A percentile compares a stretch with the other conserved stretches of the same genome.
These are phyloP conservation scores for Geotrichum cucujoidarum DNA, from an alignment of 1,139 yeast species.

Conservation along the genomic window DNA sequence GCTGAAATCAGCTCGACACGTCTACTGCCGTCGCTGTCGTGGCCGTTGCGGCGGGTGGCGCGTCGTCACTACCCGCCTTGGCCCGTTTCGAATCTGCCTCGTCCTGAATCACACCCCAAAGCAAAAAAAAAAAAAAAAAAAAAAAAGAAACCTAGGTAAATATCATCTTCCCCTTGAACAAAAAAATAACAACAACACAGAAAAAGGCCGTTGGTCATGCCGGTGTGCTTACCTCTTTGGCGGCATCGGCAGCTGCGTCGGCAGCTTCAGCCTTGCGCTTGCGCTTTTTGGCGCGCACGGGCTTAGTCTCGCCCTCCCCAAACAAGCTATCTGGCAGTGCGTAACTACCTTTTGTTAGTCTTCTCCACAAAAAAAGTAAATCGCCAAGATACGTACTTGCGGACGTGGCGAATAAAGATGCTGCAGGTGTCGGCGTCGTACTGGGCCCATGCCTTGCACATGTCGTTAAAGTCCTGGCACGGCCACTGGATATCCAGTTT, in stretches of 20 bases:
- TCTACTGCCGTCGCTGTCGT: no score
- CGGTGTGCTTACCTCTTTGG: slow-evolving; percentile 11
- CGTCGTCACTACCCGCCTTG: no score
- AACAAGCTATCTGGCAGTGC: slow-evolving; percentile 85
- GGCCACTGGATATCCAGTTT: slow-evolving; percentile 86
- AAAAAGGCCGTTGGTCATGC: background rate
- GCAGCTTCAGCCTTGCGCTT: slow-evolving; percentile 39
- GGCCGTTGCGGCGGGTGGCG: no score
- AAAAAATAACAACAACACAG: background rate
- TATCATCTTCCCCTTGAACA: no score
- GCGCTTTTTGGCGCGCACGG: slow-evolving; percentile 50
- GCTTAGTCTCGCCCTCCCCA: slow-evolving; percentile 71
- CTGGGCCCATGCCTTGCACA: slow-evolving; percentile 68
- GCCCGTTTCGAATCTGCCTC: no score
- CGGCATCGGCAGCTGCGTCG: no score
- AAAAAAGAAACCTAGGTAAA: no score
- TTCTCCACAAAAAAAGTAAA: background rate
- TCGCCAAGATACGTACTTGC: slow-evolving; percentile 42
- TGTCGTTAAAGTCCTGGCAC: slow-evolving; percentile 77
- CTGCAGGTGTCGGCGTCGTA: slow-evolving; percentile 58
- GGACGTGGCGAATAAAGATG: slow-evolving; percentile 67
- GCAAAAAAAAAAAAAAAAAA: no score
- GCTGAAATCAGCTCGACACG: no score
- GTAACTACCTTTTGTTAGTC: slow-evolving; percentile 34
- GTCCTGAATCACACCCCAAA: no score